A percentile compares a stretch with the other conserved stretches of the same genome.
Conservation (phyloP, 495 filamentous ascomycete genomes). For the Lentithecium fluviatile region DNA sequence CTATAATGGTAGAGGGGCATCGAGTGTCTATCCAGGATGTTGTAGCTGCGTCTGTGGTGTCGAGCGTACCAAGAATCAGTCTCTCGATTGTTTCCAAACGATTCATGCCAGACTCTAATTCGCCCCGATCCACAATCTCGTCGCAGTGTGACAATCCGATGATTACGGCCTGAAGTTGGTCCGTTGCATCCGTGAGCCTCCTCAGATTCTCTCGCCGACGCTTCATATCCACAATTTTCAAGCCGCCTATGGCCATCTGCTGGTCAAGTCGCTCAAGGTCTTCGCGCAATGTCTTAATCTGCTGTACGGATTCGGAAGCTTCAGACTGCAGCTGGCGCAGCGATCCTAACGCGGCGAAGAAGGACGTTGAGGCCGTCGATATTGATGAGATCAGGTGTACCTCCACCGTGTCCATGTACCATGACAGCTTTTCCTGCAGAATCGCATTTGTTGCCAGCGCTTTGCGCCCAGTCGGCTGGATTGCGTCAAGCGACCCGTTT, state of each 20-base stretch:
- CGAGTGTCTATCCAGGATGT: slow-evolving; percentile 34
- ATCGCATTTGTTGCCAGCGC: slow-evolving; percentile 95
- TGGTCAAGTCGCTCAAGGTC: slow-evolving; percentile 78
- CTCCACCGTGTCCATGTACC: slow-evolving; percentile 99
- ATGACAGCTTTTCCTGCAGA: slow-evolving; percentile 97
- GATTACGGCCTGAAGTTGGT: slow-evolving; percentile 77
- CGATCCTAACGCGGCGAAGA: slow-evolving; percentile 93
- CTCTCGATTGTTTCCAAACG: slow-evolving; percentile 73
- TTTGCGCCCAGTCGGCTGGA: slow-evolving; percentile 62
- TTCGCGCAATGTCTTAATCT: slow-evolving; percentile 76
- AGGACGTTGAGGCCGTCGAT: slow-evolving; percentile 88
- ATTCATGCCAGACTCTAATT: slow-evolving; percentile 75
- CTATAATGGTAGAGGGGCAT: slow-evolving; percentile 49
- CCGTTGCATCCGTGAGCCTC: slow-evolving; percentile 75
- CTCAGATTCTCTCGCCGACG: slow-evolving; percentile 80
- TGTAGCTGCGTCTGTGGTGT: slow-evolving; percentile 37
- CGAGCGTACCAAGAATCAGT: slow-evolving; percentile 68
- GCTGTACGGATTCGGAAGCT: slow-evolving; percentile 83
- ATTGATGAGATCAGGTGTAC: slow-evolving; percentile 96
- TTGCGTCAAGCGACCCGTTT: slow-evolving; percentile 63
- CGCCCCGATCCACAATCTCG: slow-evolving; percentile 72
- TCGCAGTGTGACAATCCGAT: slow-evolving; percentile 75
- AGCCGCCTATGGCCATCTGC: slow-evolving; percentile 80
- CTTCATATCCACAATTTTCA: slow-evolving; percentile 81
- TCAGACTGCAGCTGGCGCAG: slow-evolving; percentile 87